Base-by-base conservation (phyloP, 108 stramenopile genomes). In the Cyclostephanos invisitatus region DNA sequence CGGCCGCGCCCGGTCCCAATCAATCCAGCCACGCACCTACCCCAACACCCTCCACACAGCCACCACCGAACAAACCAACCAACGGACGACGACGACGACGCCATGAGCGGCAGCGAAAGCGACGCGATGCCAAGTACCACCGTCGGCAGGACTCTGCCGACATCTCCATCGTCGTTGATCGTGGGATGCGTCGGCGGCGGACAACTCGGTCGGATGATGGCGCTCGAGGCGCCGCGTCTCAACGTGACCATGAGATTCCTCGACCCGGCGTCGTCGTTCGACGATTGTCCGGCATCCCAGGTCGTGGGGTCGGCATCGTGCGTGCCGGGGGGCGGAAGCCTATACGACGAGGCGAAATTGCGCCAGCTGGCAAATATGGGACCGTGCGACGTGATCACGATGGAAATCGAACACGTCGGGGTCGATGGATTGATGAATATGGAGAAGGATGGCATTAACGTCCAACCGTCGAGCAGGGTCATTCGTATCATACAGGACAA, bases 131-230 rank as follows among this genome's bases (percentile, higher is more conserved):
- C n/a, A n/a, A n/a, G n/a, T n/a, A n/a, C n/a, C n/a, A n/a, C n/a
- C 53, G 14, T 46, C 10, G 20, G 2, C 60, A 70, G 32, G 35
- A 32, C 32, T 2, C 38, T 84, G 27, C 80, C 83, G 55, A 68
- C 76, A 32, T 55, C 54, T 5, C 71, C 80, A 15, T 29, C 49
- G 15, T 49, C 85, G 11, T 67, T 89, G 7, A 74, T 76, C 15
- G 93, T 99, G 25, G 97, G 96, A 12, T 96, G 98, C 54, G 89
- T 99, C 22, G 99, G 99, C 21, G 99, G 99, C 29, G 99, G 99
- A 24, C 99, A 99, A 71, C 84, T 99, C 48, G 99, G 99, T 14
- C 96, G 97, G 35, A 99, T 99, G 99, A 98, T 98, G 98, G 96
- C 95, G 15, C 79, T 98, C 62, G 98, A 97, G 66, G 96, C 95